Base-by-base conservation (phyloP, 441 rosid species). In the Raphanus hybrid region DNA sequence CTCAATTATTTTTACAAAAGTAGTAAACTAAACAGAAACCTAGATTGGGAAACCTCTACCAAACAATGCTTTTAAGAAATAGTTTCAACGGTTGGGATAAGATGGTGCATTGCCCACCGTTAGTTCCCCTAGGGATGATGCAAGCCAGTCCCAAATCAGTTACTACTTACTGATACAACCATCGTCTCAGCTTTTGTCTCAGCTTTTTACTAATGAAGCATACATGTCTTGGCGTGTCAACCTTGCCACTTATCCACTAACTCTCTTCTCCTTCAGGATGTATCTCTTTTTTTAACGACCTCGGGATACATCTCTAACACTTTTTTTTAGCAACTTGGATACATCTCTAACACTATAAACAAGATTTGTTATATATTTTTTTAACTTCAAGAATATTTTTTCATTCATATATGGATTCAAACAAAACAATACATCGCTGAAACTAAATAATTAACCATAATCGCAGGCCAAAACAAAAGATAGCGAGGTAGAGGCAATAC, bases 111-210 rank as follows among this genome's bases (percentile, higher is more conserved):
- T 66, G 48, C 18, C 64, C 76, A 77, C 76, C 35, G 57, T 48
- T 71, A 77, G 73, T 59, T 70, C 14, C 18, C 55, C 34, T 59
- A 48, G 81, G 81, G 81, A 78, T 78, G 73, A 9, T 18, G 35
- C 64, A 76, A 76, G 43, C 67, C 61, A 58, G 41, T 63, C 73
- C 81, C 52, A 77, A 41, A 64, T 64, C 71, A 64, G 71, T 77
- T 64, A 70, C 75, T 70, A 39, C 48, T 64, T 76, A 70, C 75
- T 70, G 66, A 67, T 0, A 70, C 75, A 76, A 70, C 80, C 67
- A 77, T 77, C 71, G 75, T 70, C 60, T 76, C 80, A 76, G 75
- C 75, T 65, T 77, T 58, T 77, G 71, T 77, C 67, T n/a, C 80
- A 71, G 76, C 75, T 71, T 77, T 71, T 77, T 71, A 70, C 80